Base-by-base conservation (phyloP, 768 basidiomycete genomes). In the Leccinum variicolor region DNA sequence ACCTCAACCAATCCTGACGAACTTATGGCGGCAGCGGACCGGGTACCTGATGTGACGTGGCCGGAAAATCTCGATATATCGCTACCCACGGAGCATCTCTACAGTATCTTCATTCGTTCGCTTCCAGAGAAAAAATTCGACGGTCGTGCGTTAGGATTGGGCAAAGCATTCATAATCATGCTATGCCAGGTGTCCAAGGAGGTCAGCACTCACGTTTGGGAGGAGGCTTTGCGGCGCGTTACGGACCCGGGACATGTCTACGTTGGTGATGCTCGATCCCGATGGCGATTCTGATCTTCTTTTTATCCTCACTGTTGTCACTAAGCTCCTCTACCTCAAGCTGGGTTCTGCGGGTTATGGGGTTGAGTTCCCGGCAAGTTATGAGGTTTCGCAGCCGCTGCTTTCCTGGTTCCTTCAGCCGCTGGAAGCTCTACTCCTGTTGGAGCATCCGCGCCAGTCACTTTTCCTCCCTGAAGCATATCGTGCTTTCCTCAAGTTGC, bases 1-100 rank as follows among this genome's bases (percentile, higher is more conserved):
- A 66, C 52, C 4, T 66, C 66, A 13, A 65, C 53, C 5, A 51
- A 67, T 58, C 60, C 53, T 4, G 61, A 52, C 50, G 33, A 36
- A n/a, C 43, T 64, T 50, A 50, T 55, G 36, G 48, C 54, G 7
- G 62, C 58, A 17, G 62, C 54, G 15, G 51, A 46, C 17, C 25
- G 63, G 15, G 62, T 64, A 6, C 54, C 62, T 14, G 62, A 64
- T n/a, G 57, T 64, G n/a, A 52, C 51, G 23, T 64, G 62, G 62
- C 58, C 54, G 15, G 39, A 49, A 15, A 31, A 53, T 50, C 52
- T 63, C n/a, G 62, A 64, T 33, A 52, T 56, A 6, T 64, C 54
- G 9, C 25, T 52, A 5, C 31, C 55, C 33, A 36, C 33, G 4
- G 43, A 56, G 11, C 55, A 56, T 46, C 31, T 56, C 13, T 52